phyloP scores from a whole-genome alignment of 768 basidiomycete genomes.

The Lactarius hengduanensis region DNA sequence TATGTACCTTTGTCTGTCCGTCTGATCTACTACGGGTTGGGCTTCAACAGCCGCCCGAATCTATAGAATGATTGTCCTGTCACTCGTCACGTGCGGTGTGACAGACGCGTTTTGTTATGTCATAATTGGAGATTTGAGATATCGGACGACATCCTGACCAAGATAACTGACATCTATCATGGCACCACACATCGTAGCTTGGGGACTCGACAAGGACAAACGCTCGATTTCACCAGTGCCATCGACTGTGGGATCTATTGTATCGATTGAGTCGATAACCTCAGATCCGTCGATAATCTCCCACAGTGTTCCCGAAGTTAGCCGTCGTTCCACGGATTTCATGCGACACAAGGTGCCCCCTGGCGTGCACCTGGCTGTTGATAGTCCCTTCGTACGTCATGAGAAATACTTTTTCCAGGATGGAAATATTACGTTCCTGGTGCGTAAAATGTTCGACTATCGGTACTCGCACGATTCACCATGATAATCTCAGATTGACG shows the following conservation, averaged over 20 bases:
- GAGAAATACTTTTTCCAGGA: slow-evolving; percentile 26
- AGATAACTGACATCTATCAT: neutral
- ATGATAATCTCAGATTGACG: slow-evolving; percentile 17
- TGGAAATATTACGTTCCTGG: slow-evolving; percentile 27
- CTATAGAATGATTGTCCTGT: neutral
- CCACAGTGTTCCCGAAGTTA: neutral
- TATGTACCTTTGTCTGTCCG: neutral
- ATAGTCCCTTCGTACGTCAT: slow-evolving; percentile 19
- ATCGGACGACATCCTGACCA: neutral
- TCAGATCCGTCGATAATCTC: neutral
- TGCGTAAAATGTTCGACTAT: slow-evolving; percentile 4
- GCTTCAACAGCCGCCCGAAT: slow-evolving; percentile 16
- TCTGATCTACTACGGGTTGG: slow-evolving; percentile 8
- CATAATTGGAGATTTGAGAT: neutral
- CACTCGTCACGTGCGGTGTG: slow-evolving; percentile 23
- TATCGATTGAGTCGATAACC: slow-evolving; percentile 18
- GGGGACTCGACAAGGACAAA: neutral
- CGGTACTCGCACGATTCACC: neutral
- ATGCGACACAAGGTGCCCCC: slow-evolving; percentile 1
- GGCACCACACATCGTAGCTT: slow-evolving; percentile 20
- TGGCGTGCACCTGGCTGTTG: neutral
- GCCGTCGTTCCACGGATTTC: neutral
- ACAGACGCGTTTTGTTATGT: slow-evolving; percentile 21
- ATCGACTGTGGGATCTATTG: slow-evolving; percentile 1
- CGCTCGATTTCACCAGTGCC: slow-evolving; percentile 17